These are phyloP conservation scores for Tolypocladium tundrense DNA, from an alignment of 2,329 filamentous ascomycete species.

Conservation along the genomic window DNA sequence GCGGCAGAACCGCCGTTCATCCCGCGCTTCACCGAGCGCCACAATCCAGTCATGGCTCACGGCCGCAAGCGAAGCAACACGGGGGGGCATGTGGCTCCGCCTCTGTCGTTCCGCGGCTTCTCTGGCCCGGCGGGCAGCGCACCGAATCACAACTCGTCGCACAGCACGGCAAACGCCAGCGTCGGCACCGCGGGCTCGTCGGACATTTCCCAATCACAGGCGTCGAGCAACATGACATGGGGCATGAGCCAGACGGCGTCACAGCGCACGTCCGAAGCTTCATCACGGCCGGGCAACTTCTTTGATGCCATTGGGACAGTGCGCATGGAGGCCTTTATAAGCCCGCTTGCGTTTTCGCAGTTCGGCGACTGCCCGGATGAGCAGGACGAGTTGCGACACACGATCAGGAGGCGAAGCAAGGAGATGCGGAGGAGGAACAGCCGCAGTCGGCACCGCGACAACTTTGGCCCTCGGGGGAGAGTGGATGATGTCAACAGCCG, in stretches of 20 bases:
- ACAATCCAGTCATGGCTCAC: conserved; percentile 42
- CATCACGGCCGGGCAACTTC: conserved; percentile 49
- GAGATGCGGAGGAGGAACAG: conserved; percentile 42
- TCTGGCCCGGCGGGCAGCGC: conserved; percentile 41
- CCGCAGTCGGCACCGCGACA: conserved; percentile 43
- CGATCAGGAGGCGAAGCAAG: conserved; percentile 43
- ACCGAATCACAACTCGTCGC: conserved; percentile 36
- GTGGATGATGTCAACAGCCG: conserved; percentile 39
- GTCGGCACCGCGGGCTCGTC: conserved; percentile 49
- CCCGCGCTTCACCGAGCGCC: conserved; percentile 55
- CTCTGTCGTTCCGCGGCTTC: conserved; percentile 69
- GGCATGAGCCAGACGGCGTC: conserved; percentile 34
- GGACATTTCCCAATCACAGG: conserved; percentile 49
- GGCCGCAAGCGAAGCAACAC: conserved; percentile 85
- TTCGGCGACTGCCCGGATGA: conserved; percentile 38
- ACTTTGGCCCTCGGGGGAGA: conserved; percentile 33
- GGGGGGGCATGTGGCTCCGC: conserved; percentile 60
- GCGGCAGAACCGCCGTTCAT: conserved; percentile 64
- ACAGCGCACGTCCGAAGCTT: conserved; percentile 45
- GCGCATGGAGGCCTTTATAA: conserved; percentile 95
- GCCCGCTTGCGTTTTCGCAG: conserved; percentile 41
- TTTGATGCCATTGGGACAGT: conserved; percentile 86
- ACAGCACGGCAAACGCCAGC: conserved; percentile 48
- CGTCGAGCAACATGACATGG: conserved; percentile 33
- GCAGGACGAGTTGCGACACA: conserved; percentile 37